These are phyloP conservation scores for Penicillium sp. DNA, from an alignment of 2,329 filamentous ascomycete genomes.

Conservation along the genomic window DNA sequence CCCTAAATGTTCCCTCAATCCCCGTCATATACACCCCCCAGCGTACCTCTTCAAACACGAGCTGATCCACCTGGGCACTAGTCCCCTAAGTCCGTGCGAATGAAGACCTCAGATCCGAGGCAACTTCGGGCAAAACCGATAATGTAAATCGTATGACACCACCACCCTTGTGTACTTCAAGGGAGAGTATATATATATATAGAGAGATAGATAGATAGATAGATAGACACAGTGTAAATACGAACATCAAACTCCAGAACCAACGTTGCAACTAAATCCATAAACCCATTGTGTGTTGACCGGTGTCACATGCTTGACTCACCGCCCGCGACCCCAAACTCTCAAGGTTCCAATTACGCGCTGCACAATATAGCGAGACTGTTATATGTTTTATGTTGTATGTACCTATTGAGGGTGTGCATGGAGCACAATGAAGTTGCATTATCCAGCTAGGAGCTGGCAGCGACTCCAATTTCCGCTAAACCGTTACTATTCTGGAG, in stretches of 20 bases:
- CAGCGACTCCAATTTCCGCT: constrained; percentile 24
- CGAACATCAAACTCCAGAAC: neutral
- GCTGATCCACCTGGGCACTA: neutral
- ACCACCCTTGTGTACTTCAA: too few species aligned
- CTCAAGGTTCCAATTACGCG: neutral
- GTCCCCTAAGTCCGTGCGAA: constrained; percentile 2
- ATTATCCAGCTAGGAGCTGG: constrained; percentile 37
- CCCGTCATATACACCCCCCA: neutral
- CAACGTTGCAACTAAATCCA: neutral
- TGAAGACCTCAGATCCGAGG: neutral
- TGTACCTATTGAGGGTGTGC: constrained; percentile 14
- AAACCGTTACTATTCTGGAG: constrained; percentile 30
- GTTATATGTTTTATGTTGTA: neutral
- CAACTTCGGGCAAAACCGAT: neutral
- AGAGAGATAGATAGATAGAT: neutral
- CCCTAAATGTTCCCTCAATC: neutral
- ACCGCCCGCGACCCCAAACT: constrained; percentile 12
- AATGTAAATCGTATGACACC: constrained; percentile 1
- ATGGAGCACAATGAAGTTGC: constrained; percentile 39
- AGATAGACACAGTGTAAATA: neutral
- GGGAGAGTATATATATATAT: neutral
- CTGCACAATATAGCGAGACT: neutral
- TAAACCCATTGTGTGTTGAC: neutral
- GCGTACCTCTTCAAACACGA: constrained; percentile 1
- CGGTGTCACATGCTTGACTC: constrained; percentile 13